Conservation (phyloP, 805 yeast genomes). For the Cyberlindnera meyerae region DNA sequence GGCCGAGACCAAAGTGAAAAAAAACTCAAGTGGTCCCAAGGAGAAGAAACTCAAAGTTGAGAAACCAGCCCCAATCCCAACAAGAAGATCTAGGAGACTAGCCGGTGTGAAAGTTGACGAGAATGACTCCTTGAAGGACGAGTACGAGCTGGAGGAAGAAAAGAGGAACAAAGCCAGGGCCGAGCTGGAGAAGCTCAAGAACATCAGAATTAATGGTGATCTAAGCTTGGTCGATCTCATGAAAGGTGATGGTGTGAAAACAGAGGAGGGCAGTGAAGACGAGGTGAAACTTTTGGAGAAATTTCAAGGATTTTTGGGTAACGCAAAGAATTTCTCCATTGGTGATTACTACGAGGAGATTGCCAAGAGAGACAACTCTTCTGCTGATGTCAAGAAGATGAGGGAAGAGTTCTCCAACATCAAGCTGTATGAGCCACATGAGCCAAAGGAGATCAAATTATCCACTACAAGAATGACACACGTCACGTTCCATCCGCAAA, state of each 20-base stretch:
- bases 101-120: slow-evolving; percentile 66
- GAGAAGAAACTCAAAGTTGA: slow-evolving; percentile 20
- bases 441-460: slow-evolving; percentile 67
- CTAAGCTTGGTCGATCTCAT: slow-evolving; percentile 57
- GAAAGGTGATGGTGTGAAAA: slow-evolving; percentile 30
- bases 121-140: slow-evolving; percentile 25
- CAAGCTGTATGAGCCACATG: slow-evolving; percentile 48
- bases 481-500: slow-evolving; percentile 72
- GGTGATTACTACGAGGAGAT: slow-evolving; percentile 67
- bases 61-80: slow-evolving; percentile 38
- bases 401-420: slow-evolving; percentile 52
- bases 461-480: slow-evolving; percentile 68
- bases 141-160: slow-evolving; percentile 21
- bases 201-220: slow-evolving; percentile 61
- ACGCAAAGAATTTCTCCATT: slow-evolving; percentile 41
- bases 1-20: slow-evolving; percentile 24
- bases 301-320: slow-evolving; percentile 27
- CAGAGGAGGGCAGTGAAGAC: slow-evolving; percentile 25
- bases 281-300: slow-evolving; percentile 29
- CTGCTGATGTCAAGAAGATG: slow-evolving; percentile 39
- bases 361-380: slow-evolving; percentile 31
- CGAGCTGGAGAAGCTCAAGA: slow-evolving; percentile 46
- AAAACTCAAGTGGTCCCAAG: slow-evolving; percentile 9
- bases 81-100: slow-evolving; percentile 72
- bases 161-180: slow-evolving; percentile 32